Evolutionary conservation across 495 filamentous ascomycete species (phyloP).

Genomic region (Rhypophila decipiens): DNA sequence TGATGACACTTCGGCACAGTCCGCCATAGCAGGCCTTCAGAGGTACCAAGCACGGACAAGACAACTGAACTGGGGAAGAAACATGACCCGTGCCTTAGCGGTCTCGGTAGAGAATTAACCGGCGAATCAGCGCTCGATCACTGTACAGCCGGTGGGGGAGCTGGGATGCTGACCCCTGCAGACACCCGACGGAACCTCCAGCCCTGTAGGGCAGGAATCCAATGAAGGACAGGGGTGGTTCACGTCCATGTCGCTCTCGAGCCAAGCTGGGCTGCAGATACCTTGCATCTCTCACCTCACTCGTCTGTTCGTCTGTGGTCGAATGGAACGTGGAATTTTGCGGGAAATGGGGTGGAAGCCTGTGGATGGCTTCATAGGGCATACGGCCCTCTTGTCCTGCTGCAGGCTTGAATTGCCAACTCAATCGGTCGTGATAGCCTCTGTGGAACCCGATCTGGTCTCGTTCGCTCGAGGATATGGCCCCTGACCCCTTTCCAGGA

Average conservation of each 20-base stretch:
- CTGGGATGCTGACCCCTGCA: not conserved
- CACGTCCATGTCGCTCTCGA: not conserved
- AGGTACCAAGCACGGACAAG: too few relatives aligned
- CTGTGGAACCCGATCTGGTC: too few relatives aligned
- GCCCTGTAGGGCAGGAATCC: not conserved
- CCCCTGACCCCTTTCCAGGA: too few relatives aligned
- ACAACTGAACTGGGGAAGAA: not conserved
- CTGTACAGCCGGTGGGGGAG: not conserved
- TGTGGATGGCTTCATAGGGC: not conserved
- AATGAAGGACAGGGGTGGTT: not conserved
- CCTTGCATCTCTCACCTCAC: not conserved
- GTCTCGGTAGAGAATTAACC: not conserved
- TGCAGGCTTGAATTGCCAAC: not conserved
- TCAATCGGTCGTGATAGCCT: too few relatives aligned
- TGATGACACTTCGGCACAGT: not conserved
- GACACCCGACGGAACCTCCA: not conserved
- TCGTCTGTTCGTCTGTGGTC: not conserved
- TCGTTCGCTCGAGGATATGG: too few relatives aligned
- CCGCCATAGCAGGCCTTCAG: too few relatives aligned
- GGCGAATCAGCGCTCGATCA: not conserved
- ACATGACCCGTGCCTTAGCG: not conserved
- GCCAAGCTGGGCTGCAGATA: not conserved
- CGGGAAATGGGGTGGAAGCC: not conserved
- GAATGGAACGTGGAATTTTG: not conserved
- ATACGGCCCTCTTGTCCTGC: too few relatives aligned